Percentiles rank a stretch among this genome's conserved stretches.
These are phyloP conservation scores for Naganishia antarctica DNA, from an alignment of 768 basidiomycete species.

Conservation along the genomic window DNA sequence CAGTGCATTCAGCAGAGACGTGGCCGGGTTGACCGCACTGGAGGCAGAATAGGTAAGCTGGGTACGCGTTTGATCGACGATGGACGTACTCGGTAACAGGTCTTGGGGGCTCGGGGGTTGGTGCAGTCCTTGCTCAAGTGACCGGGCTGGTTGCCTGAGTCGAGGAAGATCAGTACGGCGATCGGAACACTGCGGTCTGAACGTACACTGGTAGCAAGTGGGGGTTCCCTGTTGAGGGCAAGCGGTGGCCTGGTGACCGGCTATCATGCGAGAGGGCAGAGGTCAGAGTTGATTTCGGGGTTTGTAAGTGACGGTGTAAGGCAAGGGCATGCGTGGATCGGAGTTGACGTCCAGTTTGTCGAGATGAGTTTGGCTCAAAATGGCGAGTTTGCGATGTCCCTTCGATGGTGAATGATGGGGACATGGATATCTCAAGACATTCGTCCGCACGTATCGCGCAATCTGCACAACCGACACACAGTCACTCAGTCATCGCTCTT, in stretches of 20 bases:
- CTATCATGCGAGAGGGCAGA: slow-evolving; percentile 25
- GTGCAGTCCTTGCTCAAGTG: slow-evolving; percentile 48
- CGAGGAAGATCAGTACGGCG: not conserved
- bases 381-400: no score
- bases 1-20: slow-evolving; percentile 45
- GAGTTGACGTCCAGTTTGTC: no score
- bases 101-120: slow-evolving; percentile 44
- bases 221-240: slow-evolving; percentile 44
- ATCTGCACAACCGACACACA: not conserved
- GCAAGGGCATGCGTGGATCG: slow-evolving; percentile 3
- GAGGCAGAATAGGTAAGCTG: not conserved
- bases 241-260: slow-evolving; percentile 45
- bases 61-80: not conserved
- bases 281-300: not conserved
- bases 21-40: slow-evolving; percentile 48
- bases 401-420: no score
- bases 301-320: not conserved
- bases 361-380: no score
- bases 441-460: no score
- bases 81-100: slow-evolving; percentile 41
- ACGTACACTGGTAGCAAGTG: slow-evolving; percentile 47
- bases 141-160: slow-evolving; percentile 35
- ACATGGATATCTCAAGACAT: no score
- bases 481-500: slow-evolving; percentile 8
- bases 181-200: not conserved